Evolutionary conservation across 2,329 filamentous ascomycete genomes (phyloP).

Genomic region (Cladophialophora immunda): DNA sequence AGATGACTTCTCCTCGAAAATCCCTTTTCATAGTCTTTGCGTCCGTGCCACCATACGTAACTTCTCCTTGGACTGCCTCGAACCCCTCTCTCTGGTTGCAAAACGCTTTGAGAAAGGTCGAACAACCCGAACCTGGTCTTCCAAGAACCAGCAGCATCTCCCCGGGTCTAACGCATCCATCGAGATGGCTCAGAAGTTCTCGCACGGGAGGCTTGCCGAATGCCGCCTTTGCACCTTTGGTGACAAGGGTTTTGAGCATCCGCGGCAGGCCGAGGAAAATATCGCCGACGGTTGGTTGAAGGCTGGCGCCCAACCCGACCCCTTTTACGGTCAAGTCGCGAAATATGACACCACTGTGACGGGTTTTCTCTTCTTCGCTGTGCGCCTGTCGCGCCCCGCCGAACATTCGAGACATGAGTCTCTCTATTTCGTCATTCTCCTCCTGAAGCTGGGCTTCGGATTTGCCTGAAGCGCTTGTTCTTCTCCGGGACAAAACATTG

Average conservation of each 20-base stretch:
- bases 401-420: constrained; percentile 74
- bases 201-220: constrained; percentile 61
- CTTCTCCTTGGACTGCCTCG: constrained; percentile 63
- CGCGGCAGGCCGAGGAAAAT: constrained; percentile 62
- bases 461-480: constrained; percentile 34
- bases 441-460: constrained; percentile 36
- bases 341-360: constrained; percentile 75
- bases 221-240: constrained; percentile 44
- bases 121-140: constrained; percentile 74
- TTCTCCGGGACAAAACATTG: constrained; percentile 35
- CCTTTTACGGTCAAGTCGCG: constrained; percentile 75
- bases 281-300: constrained; percentile 66
- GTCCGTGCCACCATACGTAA: constrained; percentile 65
- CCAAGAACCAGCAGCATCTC: constrained; percentile 77
- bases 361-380: constrained; percentile 74
- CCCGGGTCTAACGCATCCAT: constrained; percentile 75
- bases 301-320: constrained; percentile 70
- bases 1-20: constrained; percentile 63
- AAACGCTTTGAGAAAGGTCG: constrained; percentile 74
- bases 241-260: constrained; percentile 56
- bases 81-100: constrained; percentile 71
- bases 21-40: constrained; percentile 60
- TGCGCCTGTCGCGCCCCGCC: constrained; percentile 69
- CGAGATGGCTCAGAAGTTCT: constrained; percentile 71
- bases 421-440: constrained; percentile 39